Evolutionary conservation across 345 rosid species (phyloP).

Genomic region (Erodium maritimum): DNA sequence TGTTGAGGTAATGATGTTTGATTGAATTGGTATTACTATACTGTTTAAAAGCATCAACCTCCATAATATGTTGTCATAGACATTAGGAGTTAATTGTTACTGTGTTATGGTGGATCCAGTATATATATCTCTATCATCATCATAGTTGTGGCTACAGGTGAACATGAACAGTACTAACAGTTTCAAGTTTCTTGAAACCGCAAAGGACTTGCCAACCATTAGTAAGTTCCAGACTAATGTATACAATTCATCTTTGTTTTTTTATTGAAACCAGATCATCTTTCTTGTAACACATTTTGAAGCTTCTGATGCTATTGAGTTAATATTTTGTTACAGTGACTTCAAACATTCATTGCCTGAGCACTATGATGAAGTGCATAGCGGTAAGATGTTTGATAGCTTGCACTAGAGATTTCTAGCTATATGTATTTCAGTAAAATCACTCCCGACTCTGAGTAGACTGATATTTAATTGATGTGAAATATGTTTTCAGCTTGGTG

Average conservation of each 20-base stretch:
- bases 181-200: conserved; percentile 72
- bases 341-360: conserved; percentile 66
- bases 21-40: not conserved
- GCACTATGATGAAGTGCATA: conserved; percentile 86
- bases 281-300: too few species aligned
- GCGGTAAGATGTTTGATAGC: conserved; percentile 37
- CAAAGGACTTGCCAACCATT: conserved; percentile 71
- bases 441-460: too few species aligned
- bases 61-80: not conserved
- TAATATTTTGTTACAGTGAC: conserved; percentile 47
- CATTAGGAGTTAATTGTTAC: not conserved
- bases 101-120: not conserved
- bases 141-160: too few species aligned
- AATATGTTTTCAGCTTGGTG: conserved; percentile 67
- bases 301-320: conserved; percentile 15
- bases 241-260: not conserved
- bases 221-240: conserved; percentile 34
- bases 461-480: conserved; percentile 12
- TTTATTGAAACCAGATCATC: not conserved
- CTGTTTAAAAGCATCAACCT: not conserved
- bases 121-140: too few species aligned
- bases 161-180: conserved; percentile 26
- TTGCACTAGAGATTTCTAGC: too few species aligned
- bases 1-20: conserved; percentile 42
- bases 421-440: too few species aligned